Conservation (phyloP, 2,329 filamentous ascomycete species). For the Alternaria sp. region DNA sequence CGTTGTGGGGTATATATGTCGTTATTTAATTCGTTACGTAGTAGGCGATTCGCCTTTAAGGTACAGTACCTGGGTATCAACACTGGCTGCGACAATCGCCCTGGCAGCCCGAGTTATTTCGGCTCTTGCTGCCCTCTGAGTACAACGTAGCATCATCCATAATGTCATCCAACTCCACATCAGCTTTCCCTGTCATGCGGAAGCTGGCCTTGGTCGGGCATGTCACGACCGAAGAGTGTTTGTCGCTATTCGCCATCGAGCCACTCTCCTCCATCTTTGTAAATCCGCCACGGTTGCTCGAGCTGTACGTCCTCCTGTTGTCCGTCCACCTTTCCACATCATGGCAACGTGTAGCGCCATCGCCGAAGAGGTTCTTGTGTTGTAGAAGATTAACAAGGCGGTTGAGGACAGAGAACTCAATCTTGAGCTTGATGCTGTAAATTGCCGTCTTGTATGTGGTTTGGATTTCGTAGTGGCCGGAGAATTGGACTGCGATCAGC, state of each 20-base stretch:
- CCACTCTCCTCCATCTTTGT: background rate
- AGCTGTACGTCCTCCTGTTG: background rate
- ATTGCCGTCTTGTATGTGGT: slow-evolving; percentile 48
- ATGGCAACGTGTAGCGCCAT: background rate
- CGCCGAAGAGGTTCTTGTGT: background rate
- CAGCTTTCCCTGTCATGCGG: background rate
- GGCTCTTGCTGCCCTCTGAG: background rate
- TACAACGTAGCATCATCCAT: background rate
- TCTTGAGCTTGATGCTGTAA: slow-evolving; percentile 55
- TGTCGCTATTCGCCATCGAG: background rate
- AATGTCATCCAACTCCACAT: background rate
- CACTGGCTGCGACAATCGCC: background rate
- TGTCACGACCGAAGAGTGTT: background rate
- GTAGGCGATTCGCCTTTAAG: background rate
- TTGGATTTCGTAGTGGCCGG: slow-evolving; percentile 47
- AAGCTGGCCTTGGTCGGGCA: background rate
- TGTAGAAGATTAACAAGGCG: slow-evolving; percentile 13
- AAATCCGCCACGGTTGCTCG: background rate
- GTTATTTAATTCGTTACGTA: background rate
- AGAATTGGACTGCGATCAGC: slow-evolving; percentile 48
- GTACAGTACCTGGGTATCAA: background rate
- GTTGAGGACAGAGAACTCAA: slow-evolving; percentile 61
- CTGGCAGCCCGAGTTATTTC: background rate
- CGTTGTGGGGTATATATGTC: background rate
- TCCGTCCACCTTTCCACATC: background rate